Evolutionary conservation across 2,329 filamentous ascomycete species (phyloP).

Genomic region (Penicillium sp.): DNA sequence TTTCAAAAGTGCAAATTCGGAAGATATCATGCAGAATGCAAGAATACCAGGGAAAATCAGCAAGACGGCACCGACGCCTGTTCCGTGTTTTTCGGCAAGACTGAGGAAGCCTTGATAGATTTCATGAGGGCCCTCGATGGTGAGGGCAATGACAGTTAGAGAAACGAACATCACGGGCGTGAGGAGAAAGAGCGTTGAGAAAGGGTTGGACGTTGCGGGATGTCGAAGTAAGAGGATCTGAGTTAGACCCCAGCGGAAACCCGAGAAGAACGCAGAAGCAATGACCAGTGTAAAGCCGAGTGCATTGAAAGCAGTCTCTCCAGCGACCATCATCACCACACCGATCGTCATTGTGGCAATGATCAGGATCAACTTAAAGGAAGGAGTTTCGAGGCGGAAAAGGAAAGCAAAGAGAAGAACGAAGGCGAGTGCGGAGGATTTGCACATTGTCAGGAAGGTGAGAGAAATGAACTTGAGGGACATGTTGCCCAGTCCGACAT

Average conservation of each 20-base stretch:
- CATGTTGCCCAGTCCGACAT: conserved; percentile 94
- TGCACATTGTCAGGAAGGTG: conserved; percentile 99
- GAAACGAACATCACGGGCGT: conserved; percentile 92
- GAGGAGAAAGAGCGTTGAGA: conserved; percentile 96
- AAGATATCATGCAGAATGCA: conserved; percentile 93
- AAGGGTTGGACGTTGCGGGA: conserved; percentile 91
- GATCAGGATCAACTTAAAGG: conserved; percentile 76
- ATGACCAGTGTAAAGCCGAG: conserved; percentile 90
- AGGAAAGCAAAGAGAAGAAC: conserved; percentile 92
- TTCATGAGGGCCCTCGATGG: conserved; percentile 71
- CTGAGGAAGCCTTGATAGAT: conserved; percentile 61
- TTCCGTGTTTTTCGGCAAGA: conserved; percentile 64
- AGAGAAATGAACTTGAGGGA: conserved; percentile 93
- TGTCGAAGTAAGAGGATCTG: conserved; percentile 92
- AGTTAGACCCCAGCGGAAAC: conserved; percentile 97
- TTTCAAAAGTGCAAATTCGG: conserved; percentile 90
- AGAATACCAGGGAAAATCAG: conserved; percentile 85
- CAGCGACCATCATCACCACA: conserved; percentile 97
- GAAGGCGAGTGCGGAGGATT: conserved; percentile 92
- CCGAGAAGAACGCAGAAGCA: conserved; percentile 86
- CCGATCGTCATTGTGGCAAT: conserved; percentile 88
- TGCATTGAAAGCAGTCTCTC: conserved; percentile 82
- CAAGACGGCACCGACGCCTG: conserved; percentile 61
- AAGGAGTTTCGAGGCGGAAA: conserved; percentile 84
- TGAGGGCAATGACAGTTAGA: conserved; percentile 72